Evolutionary conservation across 768 basidiomycete genomes (phyloP), one percentile per base, ranked within the genome.

Genomic region (Mycena venus): DNA sequence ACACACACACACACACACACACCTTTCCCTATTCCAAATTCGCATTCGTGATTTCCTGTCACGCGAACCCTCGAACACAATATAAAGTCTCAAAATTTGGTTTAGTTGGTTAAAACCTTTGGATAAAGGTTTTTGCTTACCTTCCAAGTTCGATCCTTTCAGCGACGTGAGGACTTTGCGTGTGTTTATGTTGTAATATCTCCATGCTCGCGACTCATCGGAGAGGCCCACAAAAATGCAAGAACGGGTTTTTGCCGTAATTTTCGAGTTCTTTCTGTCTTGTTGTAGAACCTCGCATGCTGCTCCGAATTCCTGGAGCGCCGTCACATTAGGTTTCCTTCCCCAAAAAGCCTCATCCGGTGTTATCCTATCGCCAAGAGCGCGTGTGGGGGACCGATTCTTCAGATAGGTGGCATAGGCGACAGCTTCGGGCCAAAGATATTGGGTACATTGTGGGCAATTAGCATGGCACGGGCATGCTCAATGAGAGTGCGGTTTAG

Each of bases 211-310:
- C 3, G 76, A 70, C 27, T 70, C 68, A n/a, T 77, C 76, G 12
- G 73, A 75, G 5, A 72, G 61, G 14, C 77, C 74, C 15, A 59
- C 56, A 40, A 77, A 75, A 29, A 60, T 64, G 51, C 32, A 68
- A 15, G 66, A n/a, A 4, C 38, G 19, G 32, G 66, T 56, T 42
- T 58, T 68, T 14, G 31, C 15, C 12, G 5, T 21, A 51, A 58
- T 21, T 23, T 68, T 68, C 5, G 62, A 44, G 15, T 23, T 9
- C 31, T 38, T 60, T 14, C 40, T 40, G 19, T 58, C 67, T 34
- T 68, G 65, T 27, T 34, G 12, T 21, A 67, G 32, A n/a, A 67
- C 65, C 25, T 55, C 27, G 25, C 67, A 68, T 7, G 36, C 36
- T 36, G 36, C n/a, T n/a, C n/a, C n/a, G n/a, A n/a, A n/a, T n/a